Evolutionary conservation across 169 alveolate species (phyloP).

Genomic region (Plasmodium vivax): DNA sequence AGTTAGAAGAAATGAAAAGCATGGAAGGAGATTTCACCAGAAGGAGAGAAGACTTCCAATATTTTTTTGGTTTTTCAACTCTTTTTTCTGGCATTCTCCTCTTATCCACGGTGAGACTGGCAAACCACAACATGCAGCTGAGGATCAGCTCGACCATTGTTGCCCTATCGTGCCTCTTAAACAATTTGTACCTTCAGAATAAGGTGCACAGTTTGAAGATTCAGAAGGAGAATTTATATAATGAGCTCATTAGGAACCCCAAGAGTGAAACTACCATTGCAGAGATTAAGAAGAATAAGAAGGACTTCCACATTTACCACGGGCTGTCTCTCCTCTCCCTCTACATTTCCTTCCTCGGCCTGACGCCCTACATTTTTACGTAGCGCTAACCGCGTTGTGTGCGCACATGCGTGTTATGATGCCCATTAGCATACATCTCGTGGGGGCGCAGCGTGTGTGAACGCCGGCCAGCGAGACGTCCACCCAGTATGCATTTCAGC

Average conservation of each 20-base stretch:
- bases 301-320: constrained; percentile 51
- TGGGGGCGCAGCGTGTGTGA: background rate
- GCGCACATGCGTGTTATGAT: background rate
- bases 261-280: constrained; percentile 12
- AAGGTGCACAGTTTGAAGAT: constrained; percentile 16
- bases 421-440: too few relatives aligned
- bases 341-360: constrained; percentile 52
- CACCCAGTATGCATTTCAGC: background rate
- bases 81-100: constrained; percentile 50
- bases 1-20: constrained; percentile 27
- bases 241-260: constrained; percentile 25
- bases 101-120: constrained; percentile 48
- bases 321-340: constrained; percentile 41
- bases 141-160: constrained; percentile 62
- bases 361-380: constrained; percentile 69
- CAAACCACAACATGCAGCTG: constrained; percentile 41
- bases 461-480: background rate
- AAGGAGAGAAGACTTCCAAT: constrained; percentile 46
- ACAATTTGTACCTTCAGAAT: constrained; percentile 42
- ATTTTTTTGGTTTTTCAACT: constrained; percentile 70
- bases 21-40: constrained; percentile 35
- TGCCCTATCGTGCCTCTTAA: constrained; percentile 33
- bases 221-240: constrained; percentile 39
- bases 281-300: constrained; percentile 47
- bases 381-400: background rate